Conservation (phyloP, 2,329 filamentous ascomycete genomes). For the Diplodia sapinea region DNA sequence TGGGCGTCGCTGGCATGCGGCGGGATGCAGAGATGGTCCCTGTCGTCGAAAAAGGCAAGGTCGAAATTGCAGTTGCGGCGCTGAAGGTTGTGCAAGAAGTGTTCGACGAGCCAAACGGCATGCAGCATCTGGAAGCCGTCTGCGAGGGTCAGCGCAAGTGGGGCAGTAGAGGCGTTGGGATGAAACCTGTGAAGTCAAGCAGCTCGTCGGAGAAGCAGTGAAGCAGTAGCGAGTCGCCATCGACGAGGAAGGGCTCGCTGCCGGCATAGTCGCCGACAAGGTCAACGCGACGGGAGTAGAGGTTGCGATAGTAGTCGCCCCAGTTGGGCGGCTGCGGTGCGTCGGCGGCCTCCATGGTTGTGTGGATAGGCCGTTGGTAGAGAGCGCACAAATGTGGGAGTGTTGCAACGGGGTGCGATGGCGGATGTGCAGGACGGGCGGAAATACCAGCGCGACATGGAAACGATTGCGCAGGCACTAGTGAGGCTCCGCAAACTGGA, state of each 20-base stretch:
- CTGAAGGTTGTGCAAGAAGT: slow-evolving; percentile 65
- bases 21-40: slow-evolving; percentile 64
- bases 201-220: slow-evolving; percentile 66
- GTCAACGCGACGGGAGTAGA: slow-evolving; percentile 47
- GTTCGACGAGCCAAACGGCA: slow-evolving; percentile 71
- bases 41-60: slow-evolving; percentile 69
- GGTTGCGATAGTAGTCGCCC: slow-evolving; percentile 38
- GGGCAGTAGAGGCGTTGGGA: slow-evolving; percentile 17
- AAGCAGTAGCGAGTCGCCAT: slow-evolving; percentile 74
- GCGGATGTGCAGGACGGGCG: neutral
- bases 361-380: neutral
- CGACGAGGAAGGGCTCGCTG: slow-evolving; percentile 72
- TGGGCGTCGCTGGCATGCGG: slow-evolving; percentile 42
- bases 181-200: slow-evolving; percentile 65
- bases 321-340: neutral
- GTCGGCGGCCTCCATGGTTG: neutral
- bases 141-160: slow-evolving; percentile 21
- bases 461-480: neutral
- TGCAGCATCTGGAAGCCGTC: slow-evolving; percentile 73
- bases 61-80: slow-evolving; percentile 73
- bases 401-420: neutral
- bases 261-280: slow-evolving; percentile 78
- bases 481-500: neutral
- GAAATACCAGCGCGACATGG: too few species aligned
- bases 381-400: neutral